These are phyloP conservation scores for Arthrobotrys megalospora DNA, from an alignment of 2,329 filamentous ascomycete species.

Conservation along the genomic window DNA sequence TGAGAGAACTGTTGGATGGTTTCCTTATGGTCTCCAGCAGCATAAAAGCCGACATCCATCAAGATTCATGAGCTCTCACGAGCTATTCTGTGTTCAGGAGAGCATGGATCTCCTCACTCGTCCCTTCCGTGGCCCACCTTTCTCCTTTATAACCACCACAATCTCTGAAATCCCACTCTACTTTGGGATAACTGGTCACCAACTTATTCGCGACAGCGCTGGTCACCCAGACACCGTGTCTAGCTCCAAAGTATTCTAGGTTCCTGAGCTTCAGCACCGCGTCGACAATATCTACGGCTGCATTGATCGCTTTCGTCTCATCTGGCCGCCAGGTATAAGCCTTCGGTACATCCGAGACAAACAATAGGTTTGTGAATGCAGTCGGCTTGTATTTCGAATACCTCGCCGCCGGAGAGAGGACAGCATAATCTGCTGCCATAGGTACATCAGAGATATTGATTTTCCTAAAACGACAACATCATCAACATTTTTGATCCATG, in stretches of 20 bases:
- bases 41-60: neutral
- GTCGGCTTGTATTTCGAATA: constrained; percentile 60
- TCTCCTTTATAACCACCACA: constrained; percentile 64
- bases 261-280: constrained; percentile 62
- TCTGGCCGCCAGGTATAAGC: constrained; percentile 64
- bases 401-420: constrained; percentile 54
- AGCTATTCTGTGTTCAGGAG: constrained; percentile 40
- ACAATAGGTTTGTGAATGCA: constrained; percentile 63
- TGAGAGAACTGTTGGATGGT: neutral
- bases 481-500: neutral
- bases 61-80: neutral
- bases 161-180: constrained; percentile 63
- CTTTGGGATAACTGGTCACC: constrained; percentile 56
- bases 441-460: constrained; percentile 62
- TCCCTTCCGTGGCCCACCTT: constrained; percentile 54
- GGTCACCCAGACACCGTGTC: constrained; percentile 63
- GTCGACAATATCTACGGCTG: constrained; percentile 61
- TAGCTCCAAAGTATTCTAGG: constrained; percentile 61
- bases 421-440: constrained; percentile 63
- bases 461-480: constrained; percentile 39
- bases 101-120: constrained; percentile 38
- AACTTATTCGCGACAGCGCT: constrained; percentile 61
- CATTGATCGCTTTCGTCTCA: constrained; percentile 62
- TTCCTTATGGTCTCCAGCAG: constrained; percentile 7
- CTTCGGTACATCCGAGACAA: constrained; percentile 65